Base-by-base conservation (phyloP, 1,284 basidiomycete genomes). In the Omphalotus olearius region DNA sequence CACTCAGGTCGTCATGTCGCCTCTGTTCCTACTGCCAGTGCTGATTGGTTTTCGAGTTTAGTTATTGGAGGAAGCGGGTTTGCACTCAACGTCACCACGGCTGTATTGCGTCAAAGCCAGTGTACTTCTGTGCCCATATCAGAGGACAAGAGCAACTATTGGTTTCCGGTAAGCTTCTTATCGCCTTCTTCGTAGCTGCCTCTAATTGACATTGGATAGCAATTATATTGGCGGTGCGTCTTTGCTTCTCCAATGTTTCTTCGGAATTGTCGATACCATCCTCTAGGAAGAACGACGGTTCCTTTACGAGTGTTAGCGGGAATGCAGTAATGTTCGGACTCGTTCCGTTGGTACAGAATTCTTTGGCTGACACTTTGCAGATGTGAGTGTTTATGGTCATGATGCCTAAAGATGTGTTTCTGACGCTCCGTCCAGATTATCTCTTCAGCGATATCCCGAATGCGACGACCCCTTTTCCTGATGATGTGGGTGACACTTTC, bases 1-100 rank as follows among this genome's bases (percentile, higher is more conserved):
- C 74, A 76, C 58, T 64, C 66, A 48, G 66, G 71, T 70, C 39
- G 35, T 58, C 44, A 10, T 14, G 28, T 30, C 18, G 20, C 41
- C 26, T 26, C 26, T 18, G 6, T 9, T 18, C 44, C 6, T 6
- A 40, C 18, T 40, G n/a, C 30, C 18, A 20, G 16, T 13, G 7
- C 20, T 39, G 10, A 9, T 49, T 14, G 3, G 13, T 10, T 2
- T n/a, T 38, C 6, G 33, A 14, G 7, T 14, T 14, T 42, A 73
- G 71, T 74, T 39, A 53, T 74, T 16, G 74, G 74, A 23, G 71
- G 72, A 6, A 73, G 70, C 55, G 70, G 70, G 54, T 76, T 75
- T 55, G 64, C 66, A 16, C 54, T 69, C 45, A 68, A 62, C 37
- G 58, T 63, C 5, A 65, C 61, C 23, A 72, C 69, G 7, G 62